These are phyloP conservation scores for Xylariaceae sp. DNA, from an alignment of 2,329 filamentous ascomycete species.

Conservation along the genomic window DNA sequence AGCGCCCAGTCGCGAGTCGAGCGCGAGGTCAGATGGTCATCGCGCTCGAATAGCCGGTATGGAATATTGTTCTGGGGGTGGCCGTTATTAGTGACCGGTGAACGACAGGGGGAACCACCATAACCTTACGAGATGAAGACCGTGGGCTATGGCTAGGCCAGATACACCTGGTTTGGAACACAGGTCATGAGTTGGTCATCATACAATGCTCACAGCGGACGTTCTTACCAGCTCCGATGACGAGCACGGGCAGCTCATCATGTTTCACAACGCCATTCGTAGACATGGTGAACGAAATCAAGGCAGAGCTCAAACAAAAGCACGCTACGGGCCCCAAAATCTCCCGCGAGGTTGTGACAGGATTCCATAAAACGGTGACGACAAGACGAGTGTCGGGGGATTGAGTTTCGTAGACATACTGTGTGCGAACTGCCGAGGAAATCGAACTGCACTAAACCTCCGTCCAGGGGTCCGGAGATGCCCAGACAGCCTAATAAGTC, in stretches of 20 bases:
- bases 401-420: too few relatives aligned
- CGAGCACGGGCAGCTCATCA: conserved; percentile 16
- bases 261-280: conserved; percentile 1
- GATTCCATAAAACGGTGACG: too few relatives aligned
- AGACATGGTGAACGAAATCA: conserved; percentile 6
- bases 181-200: not conserved
- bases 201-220: too few relatives aligned
- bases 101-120: too few relatives aligned
- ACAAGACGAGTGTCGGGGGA: too few relatives aligned
- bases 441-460: too few relatives aligned
- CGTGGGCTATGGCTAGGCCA: conserved; percentile 21
- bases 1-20: conserved; percentile 22
- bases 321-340: too few relatives aligned
- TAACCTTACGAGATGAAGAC: conserved; percentile 18
- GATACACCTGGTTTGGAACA: conserved; percentile 13
- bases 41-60: conserved; percentile 20
- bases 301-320: not conserved
- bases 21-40: conserved; percentile 7
- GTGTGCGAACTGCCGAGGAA: too few relatives aligned
- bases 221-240: conserved; percentile 19
- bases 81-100: too few relatives aligned
- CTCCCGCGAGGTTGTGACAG: too few relatives aligned
- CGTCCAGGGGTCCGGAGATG: too few relatives aligned
- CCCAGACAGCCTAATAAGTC: too few relatives aligned
- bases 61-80: conserved; percentile 17